Evolutionary conservation across 805 yeast species (phyloP), one percentile per base, ranked within the genome.

Genomic region (Saccharomyces kudriavzevii): DNA sequence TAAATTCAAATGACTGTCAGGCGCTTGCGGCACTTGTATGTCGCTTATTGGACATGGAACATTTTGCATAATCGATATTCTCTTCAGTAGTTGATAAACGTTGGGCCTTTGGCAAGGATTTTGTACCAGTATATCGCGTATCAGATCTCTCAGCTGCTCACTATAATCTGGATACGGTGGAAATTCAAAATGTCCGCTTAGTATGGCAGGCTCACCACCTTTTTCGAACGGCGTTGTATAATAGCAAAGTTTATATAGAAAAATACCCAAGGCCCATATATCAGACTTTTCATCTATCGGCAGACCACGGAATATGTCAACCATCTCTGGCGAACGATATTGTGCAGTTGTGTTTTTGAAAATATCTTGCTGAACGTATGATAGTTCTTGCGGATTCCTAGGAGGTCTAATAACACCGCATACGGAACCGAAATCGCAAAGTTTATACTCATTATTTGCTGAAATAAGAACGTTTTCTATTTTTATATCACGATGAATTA

Each of bases 351-450:
- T 87, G 68, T 87, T 87, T 54, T 80, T 84, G 77, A 86, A 70
- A 45, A 87, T 78, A 66, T 87, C 94, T 55, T 83, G 81, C 59
- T 81, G 85, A 28, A 87, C 71, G 29, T 73, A 68, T 48, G 78
- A 75, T 48, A 83, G 72, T 60, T 87, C 91, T 52, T 81, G 83
- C 2, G 79, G 74, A 53, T 75, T 80, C 49, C 75, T 71, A 4
- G 95, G 90, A 0, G 85, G 83, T 30, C 84, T 76, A 48, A 83
- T 68, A 28, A 81, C 77, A 10, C 82, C 81, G 9, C 85, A 84
- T 0, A 90, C 86, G 1, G 90, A 84, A 2, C 96, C 96, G 71
- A 87, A 87, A 70, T 87, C 96, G 70, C 92, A 85, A 26, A 87
- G 69, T 68, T 87, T 87, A 67, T 75, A 87, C 28, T 75, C 76